Conservation (phyloP, 140 eudicot genomes). For the Erigeron philadelphicus region DNA sequence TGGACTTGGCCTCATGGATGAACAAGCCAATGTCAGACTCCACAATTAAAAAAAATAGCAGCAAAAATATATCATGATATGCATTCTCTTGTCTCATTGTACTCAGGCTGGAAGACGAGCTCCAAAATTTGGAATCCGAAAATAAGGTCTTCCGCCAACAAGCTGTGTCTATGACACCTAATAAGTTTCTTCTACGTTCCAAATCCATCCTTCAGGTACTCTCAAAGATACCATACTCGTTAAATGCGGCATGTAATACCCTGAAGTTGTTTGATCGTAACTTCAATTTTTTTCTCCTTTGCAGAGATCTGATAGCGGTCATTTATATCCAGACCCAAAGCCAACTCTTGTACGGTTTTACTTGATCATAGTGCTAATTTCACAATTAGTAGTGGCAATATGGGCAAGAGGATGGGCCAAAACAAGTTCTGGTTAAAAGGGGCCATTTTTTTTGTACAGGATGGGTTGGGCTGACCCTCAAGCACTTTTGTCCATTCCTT, state of each 20-base stretch:
- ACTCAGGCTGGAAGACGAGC: slow-evolving; percentile 77
- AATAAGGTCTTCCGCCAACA: slow-evolving; percentile 96
- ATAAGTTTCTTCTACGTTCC: slow-evolving; percentile 68
- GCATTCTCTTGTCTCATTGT: slow-evolving; percentile 11
- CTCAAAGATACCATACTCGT: neutral
- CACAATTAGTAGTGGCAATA: slow-evolving; percentile 17
- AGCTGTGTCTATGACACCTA: slow-evolving; percentile 90
- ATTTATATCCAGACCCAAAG: slow-evolving; percentile 48
- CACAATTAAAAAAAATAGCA: no score
- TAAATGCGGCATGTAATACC: neutral
- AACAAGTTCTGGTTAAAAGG: neutral
- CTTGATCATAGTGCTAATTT: slow-evolving; percentile 12
- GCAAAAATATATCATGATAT: neutral
- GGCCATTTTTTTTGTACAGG: neutral
- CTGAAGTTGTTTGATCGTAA: neutral
- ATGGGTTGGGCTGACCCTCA: neutral
- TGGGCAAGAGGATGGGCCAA: neutral
- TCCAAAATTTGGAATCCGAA: slow-evolving; percentile 80
- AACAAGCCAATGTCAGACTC: no score
- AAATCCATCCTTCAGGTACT: slow-evolving; percentile 87
- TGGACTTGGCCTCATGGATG: no score
- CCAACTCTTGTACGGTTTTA: slow-evolving; percentile 41
- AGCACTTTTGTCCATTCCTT: neutral
- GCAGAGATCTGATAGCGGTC: slow-evolving; percentile 87
- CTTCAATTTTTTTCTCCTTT: slow-evolving; percentile 18